Conservation (phyloP, 1,284 basidiomycete genomes). For the Baeospora myosura region DNA sequence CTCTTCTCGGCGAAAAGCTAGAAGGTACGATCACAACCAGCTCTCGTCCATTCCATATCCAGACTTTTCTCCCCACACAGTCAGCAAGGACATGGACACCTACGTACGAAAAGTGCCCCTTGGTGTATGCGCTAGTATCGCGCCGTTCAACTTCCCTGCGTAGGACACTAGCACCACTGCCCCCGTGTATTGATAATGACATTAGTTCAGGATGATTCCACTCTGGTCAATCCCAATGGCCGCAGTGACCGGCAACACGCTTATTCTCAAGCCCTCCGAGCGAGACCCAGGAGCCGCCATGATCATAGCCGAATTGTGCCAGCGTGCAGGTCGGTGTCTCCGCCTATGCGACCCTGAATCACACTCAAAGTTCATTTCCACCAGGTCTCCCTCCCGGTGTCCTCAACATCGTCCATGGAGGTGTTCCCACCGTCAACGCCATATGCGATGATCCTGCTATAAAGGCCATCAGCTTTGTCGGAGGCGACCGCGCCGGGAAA, state of each 20-base stretch:
- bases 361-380: slow-evolving; percentile 20
- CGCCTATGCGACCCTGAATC: background rate
- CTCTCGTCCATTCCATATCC: background rate
- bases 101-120: slow-evolving; percentile 74
- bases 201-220: slow-evolving; percentile 78
- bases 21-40: slow-evolving; percentile 50
- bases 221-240: slow-evolving; percentile 93
- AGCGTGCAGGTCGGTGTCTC: slow-evolving; percentile 58
- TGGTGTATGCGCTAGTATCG: slow-evolving; percentile 74
- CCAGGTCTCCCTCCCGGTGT: slow-evolving; percentile 73
- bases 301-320: slow-evolving; percentile 93
- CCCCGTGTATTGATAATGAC: background rate
- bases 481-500: slow-evolving; percentile 86
- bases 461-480: slow-evolving; percentile 97
- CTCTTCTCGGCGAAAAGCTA: slow-evolving; percentile 83
- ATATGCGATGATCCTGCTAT: slow-evolving; percentile 90
- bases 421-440: slow-evolving; percentile 84
- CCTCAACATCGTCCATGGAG: slow-evolving; percentile 86
- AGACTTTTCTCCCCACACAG: slow-evolving; percentile 27
- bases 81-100: slow-evolving; percentile 97
- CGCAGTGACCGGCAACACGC: slow-evolving; percentile 87
- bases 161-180: slow-evolving; percentile 35
- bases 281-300: slow-evolving; percentile 94
- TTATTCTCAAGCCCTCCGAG: slow-evolving; percentile 94
- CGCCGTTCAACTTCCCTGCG: slow-evolving; percentile 93